Conservation (phyloP, 768 basidiomycete species). For the Macrocybe gigantea region DNA sequence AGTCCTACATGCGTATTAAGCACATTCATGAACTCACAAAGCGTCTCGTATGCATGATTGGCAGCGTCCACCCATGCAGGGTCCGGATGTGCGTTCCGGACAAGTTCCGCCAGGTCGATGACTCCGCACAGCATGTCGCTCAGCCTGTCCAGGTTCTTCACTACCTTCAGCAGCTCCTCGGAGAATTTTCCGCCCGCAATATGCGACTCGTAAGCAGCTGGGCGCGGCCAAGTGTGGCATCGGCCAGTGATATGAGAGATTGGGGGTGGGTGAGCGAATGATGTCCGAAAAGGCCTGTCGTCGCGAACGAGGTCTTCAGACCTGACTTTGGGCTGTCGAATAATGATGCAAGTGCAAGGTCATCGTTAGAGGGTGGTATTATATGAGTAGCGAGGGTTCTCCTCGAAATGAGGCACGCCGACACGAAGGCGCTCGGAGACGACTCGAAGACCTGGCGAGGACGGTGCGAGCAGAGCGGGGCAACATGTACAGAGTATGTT, state of each 20-base stretch:
- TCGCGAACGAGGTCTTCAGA: conserved; percentile 33
- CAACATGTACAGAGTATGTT: conserved; percentile 29
- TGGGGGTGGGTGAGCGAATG: conserved; percentile 62
- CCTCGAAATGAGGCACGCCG: too few relatives aligned
- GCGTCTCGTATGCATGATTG: conserved; percentile 81
- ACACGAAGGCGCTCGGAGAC: too few relatives aligned
- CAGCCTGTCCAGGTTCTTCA: conserved; percentile 94
- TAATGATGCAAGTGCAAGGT: conserved; percentile 57
- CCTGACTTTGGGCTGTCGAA: conserved; percentile 59
- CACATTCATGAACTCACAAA: conserved; percentile 97
- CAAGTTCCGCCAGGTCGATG: conserved; percentile 91
- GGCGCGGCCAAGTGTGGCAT: conserved; percentile 77
- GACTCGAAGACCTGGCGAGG: conserved; percentile 25
- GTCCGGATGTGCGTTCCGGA: conserved; percentile 93
- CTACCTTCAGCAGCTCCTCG: conserved; percentile 74
- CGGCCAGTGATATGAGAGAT: conserved; percentile 66
- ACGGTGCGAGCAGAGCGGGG: conserved; percentile 35
- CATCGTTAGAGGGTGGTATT: conserved; percentile 60
- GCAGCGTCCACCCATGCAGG: conserved; percentile 75
- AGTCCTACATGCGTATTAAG: conserved; percentile 91
- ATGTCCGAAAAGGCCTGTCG: conserved; percentile 85
- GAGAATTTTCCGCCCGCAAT: conserved; percentile 62
- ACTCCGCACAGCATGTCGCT: conserved; percentile 95
- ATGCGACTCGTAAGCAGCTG: conserved; percentile 82
- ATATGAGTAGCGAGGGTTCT: conserved; percentile 32